Evolutionary conservation across 306 rosid genomes (phyloP).

Genomic region (Fragaria nilgerrensis): DNA sequence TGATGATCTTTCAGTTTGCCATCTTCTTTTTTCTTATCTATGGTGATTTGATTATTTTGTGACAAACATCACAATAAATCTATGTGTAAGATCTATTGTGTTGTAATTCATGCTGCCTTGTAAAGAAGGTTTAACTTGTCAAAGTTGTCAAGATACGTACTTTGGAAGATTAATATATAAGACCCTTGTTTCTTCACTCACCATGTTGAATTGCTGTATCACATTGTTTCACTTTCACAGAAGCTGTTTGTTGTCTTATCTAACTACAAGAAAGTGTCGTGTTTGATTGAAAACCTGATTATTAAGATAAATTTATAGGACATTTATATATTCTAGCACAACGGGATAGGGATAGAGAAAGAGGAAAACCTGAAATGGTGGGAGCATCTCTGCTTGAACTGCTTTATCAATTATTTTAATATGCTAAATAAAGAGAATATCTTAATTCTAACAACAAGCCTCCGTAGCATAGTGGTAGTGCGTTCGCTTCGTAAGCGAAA

Average conservation of each 20-base stretch:
- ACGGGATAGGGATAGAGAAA: no score
- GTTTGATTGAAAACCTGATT: background rate
- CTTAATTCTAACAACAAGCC: slow-evolving; percentile 27
- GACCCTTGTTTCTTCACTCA: background rate
- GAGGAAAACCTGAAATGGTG: no score
- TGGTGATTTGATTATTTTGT: slow-evolving; percentile 8
- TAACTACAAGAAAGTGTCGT: background rate
- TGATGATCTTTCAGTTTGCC: slow-evolving; percentile 22
- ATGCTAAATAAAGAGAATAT: no score
- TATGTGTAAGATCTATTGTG: slow-evolving; percentile 4
- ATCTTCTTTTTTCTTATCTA: background rate
- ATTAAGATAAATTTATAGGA: background rate
- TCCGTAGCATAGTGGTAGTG: slow-evolving; percentile 99
- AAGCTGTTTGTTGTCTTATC: background rate
- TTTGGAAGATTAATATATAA: slow-evolving; percentile 5
- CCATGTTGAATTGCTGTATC: background rate
- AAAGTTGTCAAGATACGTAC: background rate
- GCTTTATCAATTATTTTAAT: no score
- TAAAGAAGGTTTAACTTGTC: slow-evolving; percentile 6
- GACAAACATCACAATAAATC: background rate
- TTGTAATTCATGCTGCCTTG: slow-evolving; percentile 7
- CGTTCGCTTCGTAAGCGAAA: slow-evolving; percentile 99
- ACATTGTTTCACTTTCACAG: background rate
- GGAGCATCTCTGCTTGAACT: no score
- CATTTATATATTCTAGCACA: no score